A percentile compares a stretch with the other conserved stretches of the same genome.
Conservation (phyloP, 2,329 filamentous ascomycete genomes). For the Colletotrichum tropicicola region DNA sequence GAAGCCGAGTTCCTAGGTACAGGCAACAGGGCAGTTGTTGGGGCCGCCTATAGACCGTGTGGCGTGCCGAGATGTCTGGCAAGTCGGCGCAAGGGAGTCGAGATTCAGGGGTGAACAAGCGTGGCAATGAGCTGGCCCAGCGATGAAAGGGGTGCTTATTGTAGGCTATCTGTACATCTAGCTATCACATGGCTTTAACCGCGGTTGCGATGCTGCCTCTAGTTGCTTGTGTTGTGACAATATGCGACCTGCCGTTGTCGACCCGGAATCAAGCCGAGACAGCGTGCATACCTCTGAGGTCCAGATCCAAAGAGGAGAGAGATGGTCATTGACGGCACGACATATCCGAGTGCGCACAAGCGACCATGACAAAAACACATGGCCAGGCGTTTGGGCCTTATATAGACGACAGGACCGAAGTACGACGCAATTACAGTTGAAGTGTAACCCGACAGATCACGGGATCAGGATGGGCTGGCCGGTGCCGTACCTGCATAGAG, state of each 20-base stretch:
- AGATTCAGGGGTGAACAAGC: neutral
- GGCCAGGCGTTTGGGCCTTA: neutral
- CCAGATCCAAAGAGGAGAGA: neutral
- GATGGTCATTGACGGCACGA: neutral
- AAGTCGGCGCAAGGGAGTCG: neutral
- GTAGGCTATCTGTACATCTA: conserved; percentile 29
- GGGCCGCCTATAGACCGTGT: neutral
- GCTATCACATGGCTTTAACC: conserved; percentile 19
- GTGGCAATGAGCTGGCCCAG: conserved; percentile 4
- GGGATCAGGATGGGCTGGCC: neutral
- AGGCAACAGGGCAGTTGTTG: neutral
- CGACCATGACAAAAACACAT: neutral
- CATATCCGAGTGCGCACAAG: neutral
- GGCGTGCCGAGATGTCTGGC: conserved; percentile 11
- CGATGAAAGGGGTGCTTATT: conserved; percentile 5
- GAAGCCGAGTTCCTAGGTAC: conserved; percentile 9
- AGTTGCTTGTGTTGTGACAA: neutral
- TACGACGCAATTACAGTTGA: neutral
- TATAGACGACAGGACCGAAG: neutral
- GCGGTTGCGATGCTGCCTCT: neutral
- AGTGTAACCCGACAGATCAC: neutral
- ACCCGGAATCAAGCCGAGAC: neutral
- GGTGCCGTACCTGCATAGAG: conserved; percentile 8
- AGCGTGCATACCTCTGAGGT: neutral
- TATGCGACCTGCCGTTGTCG: neutral